Percentiles rank a stretch among this genome's conserved stretches.
phyloP scores from a whole-genome alignment of 495 filamentous ascomycete genomes.

The Neurospora sp. region DNA sequence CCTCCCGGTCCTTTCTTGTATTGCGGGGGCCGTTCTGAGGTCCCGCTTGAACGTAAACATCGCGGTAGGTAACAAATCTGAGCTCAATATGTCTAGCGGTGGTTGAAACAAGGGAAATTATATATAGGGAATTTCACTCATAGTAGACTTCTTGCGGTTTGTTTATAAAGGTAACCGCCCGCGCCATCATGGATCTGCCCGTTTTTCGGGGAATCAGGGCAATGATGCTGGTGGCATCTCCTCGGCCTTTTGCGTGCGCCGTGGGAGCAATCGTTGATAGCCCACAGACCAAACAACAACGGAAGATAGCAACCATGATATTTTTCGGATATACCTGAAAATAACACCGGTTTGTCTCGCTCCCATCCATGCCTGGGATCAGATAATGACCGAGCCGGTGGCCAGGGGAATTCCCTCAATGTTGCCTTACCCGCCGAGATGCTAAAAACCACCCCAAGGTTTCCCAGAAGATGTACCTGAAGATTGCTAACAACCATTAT shows the following conservation, averaged over 20 bases:
- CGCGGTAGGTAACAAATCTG: background rate
- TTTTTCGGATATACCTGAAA: background rate
- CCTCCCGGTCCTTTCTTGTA: background rate
- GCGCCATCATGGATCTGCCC: background rate
- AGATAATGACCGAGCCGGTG: background rate
- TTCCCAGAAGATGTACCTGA: background rate
- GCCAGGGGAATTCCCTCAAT: background rate
- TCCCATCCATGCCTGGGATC: background rate
- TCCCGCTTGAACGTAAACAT: background rate
- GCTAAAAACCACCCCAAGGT: background rate
- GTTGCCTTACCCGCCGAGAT: background rate
- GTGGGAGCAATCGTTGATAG: background rate
- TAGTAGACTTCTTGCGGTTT: background rate
- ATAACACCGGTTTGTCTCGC: background rate
- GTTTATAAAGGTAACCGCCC: background rate
- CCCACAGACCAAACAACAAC: background rate
- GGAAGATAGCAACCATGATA: background rate
- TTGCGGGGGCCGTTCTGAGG: background rate
- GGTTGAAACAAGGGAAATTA: background rate
- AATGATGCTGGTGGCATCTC: background rate
- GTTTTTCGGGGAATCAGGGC: background rate
- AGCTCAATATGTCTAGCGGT: background rate
- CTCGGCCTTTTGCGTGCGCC: background rate
- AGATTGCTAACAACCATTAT: background rate
- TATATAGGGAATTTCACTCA: background rate